Conservation (phyloP, 1,284 basidiomycete genomes). For the Cerrena zonata region DNA sequence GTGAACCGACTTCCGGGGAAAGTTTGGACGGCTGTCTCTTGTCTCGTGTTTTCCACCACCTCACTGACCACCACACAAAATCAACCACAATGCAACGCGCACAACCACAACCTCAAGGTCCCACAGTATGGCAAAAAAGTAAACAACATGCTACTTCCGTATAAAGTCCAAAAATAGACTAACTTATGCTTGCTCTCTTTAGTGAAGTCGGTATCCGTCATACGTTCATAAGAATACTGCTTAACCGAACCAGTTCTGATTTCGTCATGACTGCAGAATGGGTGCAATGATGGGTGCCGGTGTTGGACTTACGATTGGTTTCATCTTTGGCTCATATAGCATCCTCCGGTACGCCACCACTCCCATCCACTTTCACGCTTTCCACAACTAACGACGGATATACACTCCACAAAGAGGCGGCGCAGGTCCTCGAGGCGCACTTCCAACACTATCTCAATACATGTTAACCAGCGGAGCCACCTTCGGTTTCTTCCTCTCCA, state of each 20-base stretch:
- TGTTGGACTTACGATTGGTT: slow-evolving; percentile 91
- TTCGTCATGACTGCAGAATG: slow-evolving; percentile 54
- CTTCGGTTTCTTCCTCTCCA: slow-evolving; percentile 79
- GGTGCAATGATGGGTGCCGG: slow-evolving; percentile 88
- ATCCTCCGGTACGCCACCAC: slow-evolving; percentile 65
- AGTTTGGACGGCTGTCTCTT: neutral
- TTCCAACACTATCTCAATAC: slow-evolving; percentile 88
- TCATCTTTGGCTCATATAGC: slow-evolving; percentile 88
- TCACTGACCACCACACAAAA: no score
- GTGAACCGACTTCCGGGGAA: neutral
- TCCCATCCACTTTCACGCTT: neutral
- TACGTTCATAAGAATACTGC: neutral
- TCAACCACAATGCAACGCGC: slow-evolving; percentile 44
- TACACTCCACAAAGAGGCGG: slow-evolving; percentile 55
- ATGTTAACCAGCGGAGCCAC: slow-evolving; percentile 89
- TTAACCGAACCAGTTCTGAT: neutral
- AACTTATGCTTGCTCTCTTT: neutral
- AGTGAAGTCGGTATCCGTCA: slow-evolving; percentile 26
- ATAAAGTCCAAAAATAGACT: neutral
- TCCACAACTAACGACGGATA: neutral
- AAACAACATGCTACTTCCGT: slow-evolving; percentile 31
- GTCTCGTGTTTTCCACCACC: neutral
- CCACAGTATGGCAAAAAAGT: slow-evolving; percentile 74
- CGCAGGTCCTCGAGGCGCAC: slow-evolving; percentile 77
- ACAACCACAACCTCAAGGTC: slow-evolving; percentile 41